A percentile compares a stretch with the other conserved stretches of the same genome.
phyloP scores from a whole-genome alignment of 805 yeast species.

The Starmerella cellae region DNA sequence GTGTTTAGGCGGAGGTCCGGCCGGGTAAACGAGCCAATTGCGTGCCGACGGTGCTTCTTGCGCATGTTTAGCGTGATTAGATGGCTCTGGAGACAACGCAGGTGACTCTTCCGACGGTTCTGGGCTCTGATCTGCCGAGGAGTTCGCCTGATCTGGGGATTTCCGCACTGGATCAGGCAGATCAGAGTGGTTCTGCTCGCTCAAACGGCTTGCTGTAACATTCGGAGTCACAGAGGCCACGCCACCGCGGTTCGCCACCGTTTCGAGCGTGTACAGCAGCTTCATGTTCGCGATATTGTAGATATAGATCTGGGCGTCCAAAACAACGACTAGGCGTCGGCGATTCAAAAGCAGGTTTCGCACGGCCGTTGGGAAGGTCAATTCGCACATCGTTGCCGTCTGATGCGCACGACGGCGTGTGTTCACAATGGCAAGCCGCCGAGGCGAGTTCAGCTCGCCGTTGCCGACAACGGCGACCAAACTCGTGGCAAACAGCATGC shows the following conservation, averaged over 20 bases:
- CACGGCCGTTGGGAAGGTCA: slow-evolving; percentile 69
- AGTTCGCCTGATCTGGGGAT: background rate
- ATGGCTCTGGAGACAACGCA: background rate
- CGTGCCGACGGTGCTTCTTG: slow-evolving; percentile 24
- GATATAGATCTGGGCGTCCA: slow-evolving; percentile 69
- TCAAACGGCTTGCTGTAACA: background rate
- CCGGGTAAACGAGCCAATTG: slow-evolving; percentile 41
- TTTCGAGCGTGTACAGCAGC: slow-evolving; percentile 57
- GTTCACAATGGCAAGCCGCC: slow-evolving; percentile 69
- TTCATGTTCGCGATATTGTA: slow-evolving; percentile 88
- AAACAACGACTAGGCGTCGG: slow-evolving; percentile 61
- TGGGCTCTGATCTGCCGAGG: background rate
- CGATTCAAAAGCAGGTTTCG: slow-evolving; percentile 66
- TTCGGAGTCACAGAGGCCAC: slow-evolving; percentile 26
- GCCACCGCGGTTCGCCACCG: slow-evolving; percentile 35
- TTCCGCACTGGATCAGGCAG: background rate
- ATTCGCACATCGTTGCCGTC: slow-evolving; percentile 63
- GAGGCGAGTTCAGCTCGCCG: slow-evolving; percentile 57
- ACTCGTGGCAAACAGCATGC: slow-evolving; percentile 84
- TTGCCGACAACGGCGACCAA: slow-evolving; percentile 70
- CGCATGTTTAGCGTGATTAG: background rate
- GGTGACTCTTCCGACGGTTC: background rate
- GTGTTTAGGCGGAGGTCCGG: slow-evolving; percentile 28
- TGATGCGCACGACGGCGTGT: slow-evolving; percentile 39
- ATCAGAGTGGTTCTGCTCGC: too few relatives aligned